A percentile compares a stretch with the other conserved stretches of the same genome.
phyloP scores from a whole-genome alignment of 495 filamentous ascomycete species.

The Evansstolkia leycettana region DNA sequence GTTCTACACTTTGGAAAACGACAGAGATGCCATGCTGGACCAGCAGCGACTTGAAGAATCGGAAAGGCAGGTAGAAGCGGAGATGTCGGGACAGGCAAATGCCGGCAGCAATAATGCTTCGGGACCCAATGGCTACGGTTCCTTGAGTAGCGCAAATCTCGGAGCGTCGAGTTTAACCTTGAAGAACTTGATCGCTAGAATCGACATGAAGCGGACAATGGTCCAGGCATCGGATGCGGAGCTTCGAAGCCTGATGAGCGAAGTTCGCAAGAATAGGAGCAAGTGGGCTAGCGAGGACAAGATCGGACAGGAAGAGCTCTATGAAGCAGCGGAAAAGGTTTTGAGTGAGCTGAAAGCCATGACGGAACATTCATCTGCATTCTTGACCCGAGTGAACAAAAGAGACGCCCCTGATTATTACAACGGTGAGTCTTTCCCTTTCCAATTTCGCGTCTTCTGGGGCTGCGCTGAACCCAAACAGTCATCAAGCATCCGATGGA shows the following conservation, averaged over 20 bases:
- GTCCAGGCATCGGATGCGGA: constrained; percentile 88
- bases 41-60: constrained; percentile 95
- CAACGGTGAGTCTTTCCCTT: constrained; percentile 54
- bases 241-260: constrained; percentile 81
- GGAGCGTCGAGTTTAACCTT: constrained; percentile 94
- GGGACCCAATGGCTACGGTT: constrained; percentile 56
- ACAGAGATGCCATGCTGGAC: constrained; percentile 91
- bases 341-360: constrained; percentile 90
- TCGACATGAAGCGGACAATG: constrained; percentile 79
- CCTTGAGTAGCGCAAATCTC: constrained; percentile 82
- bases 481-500: constrained; percentile 98
- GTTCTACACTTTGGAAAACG: constrained; percentile 91
- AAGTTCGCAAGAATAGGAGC: constrained; percentile 91
- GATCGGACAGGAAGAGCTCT: constrained; percentile 93
- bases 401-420: constrained; percentile 95
- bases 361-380: constrained; percentile 90
- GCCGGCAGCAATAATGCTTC: constrained; percentile 33
- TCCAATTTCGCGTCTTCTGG: not conserved
- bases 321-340: constrained; percentile 93
- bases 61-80: constrained; percentile 88
- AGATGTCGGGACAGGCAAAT: constrained; percentile 62
- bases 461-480: constrained; percentile 17
- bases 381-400: constrained; percentile 87
- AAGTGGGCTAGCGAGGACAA: constrained; percentile 99
- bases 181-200: constrained; percentile 90